phyloP scores from a whole-genome alignment of 2,329 filamentous ascomycete species.

The Ceratocystis papillata region DNA sequence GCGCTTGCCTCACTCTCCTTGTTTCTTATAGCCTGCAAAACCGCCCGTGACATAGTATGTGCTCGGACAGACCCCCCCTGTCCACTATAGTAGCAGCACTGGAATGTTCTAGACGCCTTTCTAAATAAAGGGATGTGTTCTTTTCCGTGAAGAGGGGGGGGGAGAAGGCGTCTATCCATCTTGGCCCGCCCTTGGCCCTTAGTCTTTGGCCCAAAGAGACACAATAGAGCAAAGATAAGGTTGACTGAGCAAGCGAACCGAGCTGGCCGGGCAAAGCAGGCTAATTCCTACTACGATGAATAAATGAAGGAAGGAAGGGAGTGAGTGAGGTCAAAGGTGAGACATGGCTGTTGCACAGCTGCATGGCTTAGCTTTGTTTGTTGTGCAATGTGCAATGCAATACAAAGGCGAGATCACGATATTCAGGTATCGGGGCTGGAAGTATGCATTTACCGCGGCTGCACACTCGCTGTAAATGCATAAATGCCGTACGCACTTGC shows the following conservation, averaged over 20 bases:
- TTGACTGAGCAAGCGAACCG: too few species aligned
- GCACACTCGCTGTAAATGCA: not conserved
- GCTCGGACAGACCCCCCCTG: not conserved
- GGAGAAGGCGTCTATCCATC: too few species aligned
- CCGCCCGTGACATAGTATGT: not conserved
- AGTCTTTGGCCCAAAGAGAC: too few species aligned
- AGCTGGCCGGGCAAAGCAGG: not conserved
- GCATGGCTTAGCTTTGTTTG: too few species aligned
- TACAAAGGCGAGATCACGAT: not conserved
- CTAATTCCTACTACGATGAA: not conserved
- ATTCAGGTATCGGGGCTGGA: not conserved
- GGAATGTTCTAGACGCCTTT: constrained; percentile 6
- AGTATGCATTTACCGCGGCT: not conserved
- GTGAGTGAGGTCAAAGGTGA: not conserved
- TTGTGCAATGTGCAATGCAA: too few species aligned
- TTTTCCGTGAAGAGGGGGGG: not conserved
- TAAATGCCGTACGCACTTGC: not conserved
- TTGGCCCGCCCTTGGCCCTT: too few species aligned
- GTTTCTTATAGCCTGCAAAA: not conserved
- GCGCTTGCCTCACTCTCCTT: too few species aligned
- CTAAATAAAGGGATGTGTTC: not conserved
- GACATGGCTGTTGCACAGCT: too few species aligned
- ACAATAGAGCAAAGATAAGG: too few species aligned
- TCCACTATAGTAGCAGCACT: not conserved
- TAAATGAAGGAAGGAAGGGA: not conserved